Evolutionary conservation across 345 rosid species (phyloP).

Genomic region (Hypericum perforatum): DNA sequence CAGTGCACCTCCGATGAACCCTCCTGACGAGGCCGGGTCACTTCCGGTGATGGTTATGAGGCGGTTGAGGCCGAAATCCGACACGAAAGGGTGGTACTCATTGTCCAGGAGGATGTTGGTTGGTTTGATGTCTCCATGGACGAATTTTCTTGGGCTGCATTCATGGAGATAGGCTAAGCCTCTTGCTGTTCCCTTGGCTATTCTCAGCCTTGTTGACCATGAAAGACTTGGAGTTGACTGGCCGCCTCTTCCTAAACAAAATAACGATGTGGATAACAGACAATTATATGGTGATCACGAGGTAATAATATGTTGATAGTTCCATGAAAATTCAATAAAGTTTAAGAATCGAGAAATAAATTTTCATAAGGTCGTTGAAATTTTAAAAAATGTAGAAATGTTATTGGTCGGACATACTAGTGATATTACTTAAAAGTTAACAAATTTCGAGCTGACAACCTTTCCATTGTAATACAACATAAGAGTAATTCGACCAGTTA

Average conservation of each 20-base stretch:
- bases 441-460: no score
- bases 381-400: no score
- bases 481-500: no score
- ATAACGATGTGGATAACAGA: not conserved
- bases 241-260: constrained; percentile 59
- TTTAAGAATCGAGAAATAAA: no score
- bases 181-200: constrained; percentile 81
- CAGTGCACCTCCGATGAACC: constrained; percentile 70
- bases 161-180: constrained; percentile 96
- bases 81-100: constrained; percentile 62
- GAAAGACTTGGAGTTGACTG: constrained; percentile 67
- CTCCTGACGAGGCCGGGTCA: constrained; percentile 50
- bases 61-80: constrained; percentile 78
- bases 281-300: not conserved
- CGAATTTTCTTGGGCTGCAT: constrained; percentile 86
- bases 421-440: no score
- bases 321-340: no score
- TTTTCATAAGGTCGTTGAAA: no score
- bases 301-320: constrained; percentile 1
- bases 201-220: constrained; percentile 77
- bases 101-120: constrained; percentile 84
- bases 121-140: constrained; percentile 86
- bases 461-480: no score
- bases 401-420: no score
- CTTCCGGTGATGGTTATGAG: constrained; percentile 71